These are phyloP conservation scores for Euphorbia corollata DNA, from an alignment of 441 rosid genomes.

Conservation along the genomic window DNA sequence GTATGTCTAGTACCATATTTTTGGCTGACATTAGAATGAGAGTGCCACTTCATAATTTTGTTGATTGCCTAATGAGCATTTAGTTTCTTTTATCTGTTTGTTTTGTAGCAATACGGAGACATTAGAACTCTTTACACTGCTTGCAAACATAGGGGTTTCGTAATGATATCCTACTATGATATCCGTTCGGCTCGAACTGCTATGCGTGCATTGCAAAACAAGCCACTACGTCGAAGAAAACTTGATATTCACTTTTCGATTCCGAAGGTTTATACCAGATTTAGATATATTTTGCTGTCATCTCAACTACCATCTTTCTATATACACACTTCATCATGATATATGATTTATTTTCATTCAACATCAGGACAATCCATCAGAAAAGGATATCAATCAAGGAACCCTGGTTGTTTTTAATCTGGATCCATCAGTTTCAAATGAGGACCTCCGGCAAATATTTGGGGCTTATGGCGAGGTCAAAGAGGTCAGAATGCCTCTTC, in stretches of 20 bases:
- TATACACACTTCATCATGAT: neutral
- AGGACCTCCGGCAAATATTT: constrained; percentile 81
- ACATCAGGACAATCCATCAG: constrained; percentile 92
- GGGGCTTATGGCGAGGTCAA: constrained; percentile 97
- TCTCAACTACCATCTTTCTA: neutral
- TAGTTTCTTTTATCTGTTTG: constrained; percentile 4
- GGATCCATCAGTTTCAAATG: constrained; percentile 94
- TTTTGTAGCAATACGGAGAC: constrained; percentile 88
- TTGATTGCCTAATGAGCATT: constrained; percentile 3
- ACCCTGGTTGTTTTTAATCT: constrained; percentile 91
- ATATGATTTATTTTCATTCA: neutral
- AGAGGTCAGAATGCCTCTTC: constrained; percentile 49
- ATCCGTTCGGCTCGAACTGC: constrained; percentile 96
- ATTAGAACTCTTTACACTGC: constrained; percentile 94
- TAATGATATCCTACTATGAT: constrained; percentile 97
- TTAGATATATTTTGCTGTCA: constrained; percentile 4
- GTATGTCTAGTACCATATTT: neutral
- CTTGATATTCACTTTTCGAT: constrained; percentile 98
- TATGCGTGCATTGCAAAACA: constrained; percentile 88
- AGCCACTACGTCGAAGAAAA: constrained; percentile 85
- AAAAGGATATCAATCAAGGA: constrained; percentile 96
- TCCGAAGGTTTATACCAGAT: constrained; percentile 60
- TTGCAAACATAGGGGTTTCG: constrained; percentile 97
- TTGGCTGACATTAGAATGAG: neutral
- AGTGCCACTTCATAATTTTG: neutral